Evolutionary conservation across 2,329 filamentous ascomycete genomes (phyloP).

Genomic region (Pseudodiploospora longispora): DNA sequence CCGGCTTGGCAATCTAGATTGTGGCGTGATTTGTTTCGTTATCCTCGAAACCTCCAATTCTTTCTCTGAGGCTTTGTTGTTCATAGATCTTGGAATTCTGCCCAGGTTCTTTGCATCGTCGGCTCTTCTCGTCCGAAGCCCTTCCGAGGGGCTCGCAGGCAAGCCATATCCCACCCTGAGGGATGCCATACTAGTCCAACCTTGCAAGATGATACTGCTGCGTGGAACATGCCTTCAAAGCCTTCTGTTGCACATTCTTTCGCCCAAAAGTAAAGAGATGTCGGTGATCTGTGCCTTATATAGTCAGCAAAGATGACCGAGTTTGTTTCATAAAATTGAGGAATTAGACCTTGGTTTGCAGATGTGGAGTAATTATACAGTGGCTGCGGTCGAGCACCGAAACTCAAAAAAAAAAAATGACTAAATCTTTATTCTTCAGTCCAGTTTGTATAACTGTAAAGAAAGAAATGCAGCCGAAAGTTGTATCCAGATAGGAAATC

Average conservation of each 20-base stretch:
- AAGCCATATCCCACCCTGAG: constrained; percentile 32
- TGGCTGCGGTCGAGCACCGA: too few relatives aligned
- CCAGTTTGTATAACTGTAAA: too few relatives aligned
- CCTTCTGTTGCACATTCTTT: constrained; percentile 5
- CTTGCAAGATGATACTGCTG: constrained; percentile 14
- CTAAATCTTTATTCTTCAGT: too few relatives aligned
- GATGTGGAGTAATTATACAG: too few relatives aligned
- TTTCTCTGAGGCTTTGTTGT: constrained; percentile 13
- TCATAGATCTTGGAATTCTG: constrained; percentile 16
- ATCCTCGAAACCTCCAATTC: constrained; percentile 12
- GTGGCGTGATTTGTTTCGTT: constrained; percentile 10
- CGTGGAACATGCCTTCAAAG: constrained; percentile 12
- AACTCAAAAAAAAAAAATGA: too few relatives aligned
- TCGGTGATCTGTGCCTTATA: background rate
- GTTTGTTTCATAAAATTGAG: too few relatives aligned
- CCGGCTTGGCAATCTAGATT: constrained; percentile 13
- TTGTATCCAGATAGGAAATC: too few relatives aligned
- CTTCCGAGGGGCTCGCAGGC: constrained; percentile 31
- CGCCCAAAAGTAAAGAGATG: background rate
- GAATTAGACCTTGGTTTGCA: too few relatives aligned
- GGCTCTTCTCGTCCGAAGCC: constrained; percentile 20
- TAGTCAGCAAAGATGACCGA: too few relatives aligned
- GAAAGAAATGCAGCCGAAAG: too few relatives aligned
- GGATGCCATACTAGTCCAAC: constrained; percentile 35
- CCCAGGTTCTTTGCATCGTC: constrained; percentile 14